Evolutionary conservation across 2,329 filamentous ascomycete species (phyloP).

Genomic region (Rutstroemia sydowiana): DNA sequence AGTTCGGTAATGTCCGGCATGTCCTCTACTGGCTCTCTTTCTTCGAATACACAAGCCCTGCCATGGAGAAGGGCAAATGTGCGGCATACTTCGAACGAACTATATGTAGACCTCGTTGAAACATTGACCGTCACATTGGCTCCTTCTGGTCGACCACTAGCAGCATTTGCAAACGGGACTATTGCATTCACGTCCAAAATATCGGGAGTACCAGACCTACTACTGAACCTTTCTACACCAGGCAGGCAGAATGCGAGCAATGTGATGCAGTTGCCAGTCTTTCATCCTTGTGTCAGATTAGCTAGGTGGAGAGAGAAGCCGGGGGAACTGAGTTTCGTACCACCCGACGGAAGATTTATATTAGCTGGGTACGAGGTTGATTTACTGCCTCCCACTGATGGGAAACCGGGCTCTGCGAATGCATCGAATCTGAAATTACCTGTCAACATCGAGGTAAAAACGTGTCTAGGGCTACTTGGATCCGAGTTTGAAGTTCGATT

Average conservation of each 20-base stretch:
- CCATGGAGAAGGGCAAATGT: conserved; percentile 92
- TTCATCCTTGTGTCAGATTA: conserved; percentile 89
- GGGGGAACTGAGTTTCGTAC: conserved; percentile 90
- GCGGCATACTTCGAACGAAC: conserved; percentile 89
- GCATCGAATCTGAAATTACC: conserved; percentile 67
- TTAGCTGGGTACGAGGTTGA: conserved; percentile 93
- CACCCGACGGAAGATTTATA: conserved; percentile 89
- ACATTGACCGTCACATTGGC: conserved; percentile 81
- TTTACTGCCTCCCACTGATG: conserved; percentile 63
- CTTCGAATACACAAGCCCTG: conserved; percentile 48
- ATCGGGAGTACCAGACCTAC: conserved; percentile 86
- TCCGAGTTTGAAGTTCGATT: conserved; percentile 86
- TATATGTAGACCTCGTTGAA: conserved; percentile 95
- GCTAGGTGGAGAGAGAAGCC: conserved; percentile 84
- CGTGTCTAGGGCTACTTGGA: conserved; percentile 65
- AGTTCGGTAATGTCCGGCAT: conserved; percentile 28
- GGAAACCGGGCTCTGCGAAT: conserved; percentile 46
- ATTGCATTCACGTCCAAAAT: conserved; percentile 95
- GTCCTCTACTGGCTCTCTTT: conserved; percentile 25
- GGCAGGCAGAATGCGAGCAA: conserved; percentile 69
- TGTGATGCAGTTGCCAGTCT: conserved; percentile 81
- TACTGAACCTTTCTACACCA: conserved; percentile 70
- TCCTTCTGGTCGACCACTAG: conserved; percentile 79
- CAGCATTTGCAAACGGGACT: conserved; percentile 82
- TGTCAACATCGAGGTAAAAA: conserved; percentile 73